Evolutionary conservation across 2,329 filamentous ascomycete species (phyloP).

Genomic region (Diplodia scrobiculata): DNA sequence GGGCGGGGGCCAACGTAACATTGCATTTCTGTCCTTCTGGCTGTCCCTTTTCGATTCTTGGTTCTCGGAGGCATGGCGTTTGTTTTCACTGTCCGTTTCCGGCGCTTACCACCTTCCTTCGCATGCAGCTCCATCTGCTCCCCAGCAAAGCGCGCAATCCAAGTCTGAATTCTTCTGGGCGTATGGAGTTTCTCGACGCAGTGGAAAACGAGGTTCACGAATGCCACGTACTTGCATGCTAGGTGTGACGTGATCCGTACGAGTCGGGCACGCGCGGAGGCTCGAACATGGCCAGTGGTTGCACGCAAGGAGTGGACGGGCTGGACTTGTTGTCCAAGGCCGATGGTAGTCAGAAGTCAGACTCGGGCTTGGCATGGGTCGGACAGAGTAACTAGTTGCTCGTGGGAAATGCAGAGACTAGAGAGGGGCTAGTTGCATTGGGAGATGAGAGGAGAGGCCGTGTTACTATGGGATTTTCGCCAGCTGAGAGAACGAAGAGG

Average conservation of each 20-base stretch:
- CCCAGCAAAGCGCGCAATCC: slow-evolving; percentile 8
- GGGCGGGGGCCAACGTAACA: background rate
- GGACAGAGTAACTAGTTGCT: no score
- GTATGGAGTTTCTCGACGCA: background rate
- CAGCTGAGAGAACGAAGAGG: slow-evolving; percentile 1
- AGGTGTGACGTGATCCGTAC: background rate
- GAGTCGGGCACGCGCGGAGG: background rate
- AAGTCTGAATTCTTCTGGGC: background rate
- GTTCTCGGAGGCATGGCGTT: background rate
- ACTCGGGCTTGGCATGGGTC: background rate
- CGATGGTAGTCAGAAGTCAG: background rate
- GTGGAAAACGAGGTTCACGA: background rate
- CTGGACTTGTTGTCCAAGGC: background rate
- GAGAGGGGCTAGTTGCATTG: background rate
- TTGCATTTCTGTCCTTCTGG: slow-evolving; percentile 15
- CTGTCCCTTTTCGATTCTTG: background rate
- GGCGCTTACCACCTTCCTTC: background rate
- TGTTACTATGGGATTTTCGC: background rate
- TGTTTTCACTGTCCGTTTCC: background rate
- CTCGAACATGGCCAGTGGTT: background rate
- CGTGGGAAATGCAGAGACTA: no score
- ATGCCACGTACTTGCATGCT: background rate
- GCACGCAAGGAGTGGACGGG: background rate
- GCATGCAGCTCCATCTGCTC: background rate
- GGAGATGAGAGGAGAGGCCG: background rate